Conservation (phyloP, 495 filamentous ascomycete species). For the Niebla homalea region DNA sequence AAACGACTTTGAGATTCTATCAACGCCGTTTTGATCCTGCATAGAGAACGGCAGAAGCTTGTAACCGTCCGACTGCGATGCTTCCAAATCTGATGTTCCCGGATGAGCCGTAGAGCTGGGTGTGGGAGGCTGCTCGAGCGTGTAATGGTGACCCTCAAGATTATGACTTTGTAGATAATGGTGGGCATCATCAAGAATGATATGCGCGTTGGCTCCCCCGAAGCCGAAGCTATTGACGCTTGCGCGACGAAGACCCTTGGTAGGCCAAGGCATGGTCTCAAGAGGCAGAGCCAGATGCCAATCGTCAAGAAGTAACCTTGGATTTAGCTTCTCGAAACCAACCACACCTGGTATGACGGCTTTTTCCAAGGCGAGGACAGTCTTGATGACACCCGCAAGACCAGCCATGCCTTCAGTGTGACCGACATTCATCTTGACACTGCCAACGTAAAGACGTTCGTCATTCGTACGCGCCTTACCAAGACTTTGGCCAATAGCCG, state of each 20-base stretch:
- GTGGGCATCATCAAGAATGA: slow-evolving; percentile 32
- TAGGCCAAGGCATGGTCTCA: slow-evolving; percentile 11
- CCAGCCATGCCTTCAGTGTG: slow-evolving; percentile 42
- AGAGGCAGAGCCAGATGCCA: slow-evolving; percentile 16
- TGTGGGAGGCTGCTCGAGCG: neutral
- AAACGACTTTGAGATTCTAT: neutral
- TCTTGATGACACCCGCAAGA: slow-evolving; percentile 44
- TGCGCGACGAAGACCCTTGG: slow-evolving; percentile 31
- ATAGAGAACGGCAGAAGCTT: neutral
- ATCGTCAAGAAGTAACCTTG: slow-evolving; percentile 27
- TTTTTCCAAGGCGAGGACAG: slow-evolving; percentile 36
- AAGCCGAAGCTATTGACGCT: slow-evolving; percentile 51
- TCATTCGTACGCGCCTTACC: neutral
- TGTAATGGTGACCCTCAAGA: neutral
- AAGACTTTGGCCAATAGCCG: neutral
- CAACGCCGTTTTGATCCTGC: neutral
- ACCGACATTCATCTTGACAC: slow-evolving; percentile 39
- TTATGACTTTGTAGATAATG: slow-evolving; percentile 7
- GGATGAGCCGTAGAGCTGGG: slow-evolving; percentile 4
- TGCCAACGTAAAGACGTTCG: slow-evolving; percentile 22
- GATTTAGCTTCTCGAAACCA: slow-evolving; percentile 34
- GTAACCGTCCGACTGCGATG: too few relatives aligned
- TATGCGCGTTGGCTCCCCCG: slow-evolving; percentile 45
- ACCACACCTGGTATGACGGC: slow-evolving; percentile 37
- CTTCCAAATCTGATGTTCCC: too few relatives aligned